phyloP scores from a whole-genome alignment of 352 stramenopile species.

The Globisporangium alternatum region DNA sequence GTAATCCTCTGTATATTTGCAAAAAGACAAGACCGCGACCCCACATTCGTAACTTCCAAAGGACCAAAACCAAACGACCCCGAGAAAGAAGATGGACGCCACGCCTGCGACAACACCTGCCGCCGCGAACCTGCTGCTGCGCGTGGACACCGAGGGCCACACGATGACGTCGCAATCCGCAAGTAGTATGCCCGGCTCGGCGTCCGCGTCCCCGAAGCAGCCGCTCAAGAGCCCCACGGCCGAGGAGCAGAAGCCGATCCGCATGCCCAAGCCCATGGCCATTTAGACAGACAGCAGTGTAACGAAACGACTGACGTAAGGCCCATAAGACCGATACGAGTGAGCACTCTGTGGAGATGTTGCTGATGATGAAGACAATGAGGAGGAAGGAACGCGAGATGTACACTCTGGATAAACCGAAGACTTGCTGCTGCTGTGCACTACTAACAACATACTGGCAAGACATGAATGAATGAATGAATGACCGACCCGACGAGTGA shows the following conservation, averaged over 20 bases:
- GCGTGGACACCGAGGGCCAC: neutral
- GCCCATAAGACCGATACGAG: too few species aligned
- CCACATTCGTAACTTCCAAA: neutral
- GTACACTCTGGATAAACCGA: too few species aligned
- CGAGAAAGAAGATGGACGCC: neutral
- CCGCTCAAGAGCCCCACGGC: conserved; percentile 42
- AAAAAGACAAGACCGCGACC: too few species aligned
- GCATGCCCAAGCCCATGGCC: conserved; percentile 66
- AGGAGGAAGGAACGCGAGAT: too few species aligned
- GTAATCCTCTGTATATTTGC: too few species aligned
- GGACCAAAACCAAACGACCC: neutral
- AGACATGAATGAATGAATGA: too few species aligned
- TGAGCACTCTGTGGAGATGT: too few species aligned
- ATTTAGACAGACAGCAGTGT: conserved; percentile 29
- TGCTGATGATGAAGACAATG: too few species aligned
- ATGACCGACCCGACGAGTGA: too few species aligned
- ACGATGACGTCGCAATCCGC: neutral
- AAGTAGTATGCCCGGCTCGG: conserved; percentile 18
- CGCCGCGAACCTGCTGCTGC: neutral
- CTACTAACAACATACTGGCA: too few species aligned
- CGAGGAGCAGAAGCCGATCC: conserved; percentile 57
- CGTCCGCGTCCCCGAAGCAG: conserved; percentile 19
- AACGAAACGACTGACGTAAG: neutral
- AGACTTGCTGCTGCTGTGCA: too few species aligned
- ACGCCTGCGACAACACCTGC: neutral